Base-by-base conservation (phyloP, 495 filamentous ascomycete genomes). In the Annulohypoxylon nitens region DNA sequence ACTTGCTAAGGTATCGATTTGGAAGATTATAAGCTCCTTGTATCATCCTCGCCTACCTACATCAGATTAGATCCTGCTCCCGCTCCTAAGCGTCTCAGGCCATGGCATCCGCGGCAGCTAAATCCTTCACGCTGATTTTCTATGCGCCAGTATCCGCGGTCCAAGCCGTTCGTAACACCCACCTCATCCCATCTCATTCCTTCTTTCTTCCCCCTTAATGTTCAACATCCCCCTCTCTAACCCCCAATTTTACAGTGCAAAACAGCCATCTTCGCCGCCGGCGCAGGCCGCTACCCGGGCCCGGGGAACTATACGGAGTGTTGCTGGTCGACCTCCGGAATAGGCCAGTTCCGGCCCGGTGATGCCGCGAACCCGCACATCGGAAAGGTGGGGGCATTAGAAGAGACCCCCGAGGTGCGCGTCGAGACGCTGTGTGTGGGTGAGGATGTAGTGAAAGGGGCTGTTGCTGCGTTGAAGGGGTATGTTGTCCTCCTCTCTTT, bases 381-480 rank as follows among this genome's bases (percentile, higher is more conserved):
- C 64, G 90, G 90, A 1, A 71, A 76, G 30, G 77, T 83, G 5
- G 87, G 86, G 3, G 75, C 75, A 18, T 71, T 92, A 12, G 88
- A 88, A 73, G 71, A 78, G 50, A 78, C 83, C 0, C 76, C 84
- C 60, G 88, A 90, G 77, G 78, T 83, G 2, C 76, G 82, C 55
- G 86, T 90, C 55, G 86, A 90, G 80, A 86, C 84, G 36, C 73
- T 88, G 47, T 88, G 86, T 71, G 74, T 83, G 12, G 81, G 83
- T 4, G 78, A 80, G 72, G 82, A 85, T 3, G 78, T 84, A 6
- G 77, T 79, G 3, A 71, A 66, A 62, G 75, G 76, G 25, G 88
- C 85, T 11, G 87, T 90, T 1, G 82, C 80, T 37, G 90, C 88
- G 37, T 77, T 93, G 80, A 92, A 90, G 79, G 83, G 77, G 90